Percentiles rank a stretch among this genome's conserved stretches.
Evolutionary conservation across 2,329 filamentous ascomycete species (phyloP).

Genomic region (Botryotinia narcissicola): DNA sequence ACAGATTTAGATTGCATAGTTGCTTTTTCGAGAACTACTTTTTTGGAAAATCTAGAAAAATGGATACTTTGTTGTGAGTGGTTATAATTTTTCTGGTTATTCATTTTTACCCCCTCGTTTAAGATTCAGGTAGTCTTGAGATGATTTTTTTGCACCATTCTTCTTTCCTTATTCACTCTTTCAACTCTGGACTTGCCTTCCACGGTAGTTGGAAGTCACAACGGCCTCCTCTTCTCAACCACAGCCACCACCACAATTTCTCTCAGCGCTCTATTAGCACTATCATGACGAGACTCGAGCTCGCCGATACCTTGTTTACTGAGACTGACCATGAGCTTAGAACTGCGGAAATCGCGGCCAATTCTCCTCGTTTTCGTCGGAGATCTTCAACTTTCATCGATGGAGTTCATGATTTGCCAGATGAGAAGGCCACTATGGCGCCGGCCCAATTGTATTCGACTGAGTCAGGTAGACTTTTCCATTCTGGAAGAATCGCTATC

Average conservation of each 20-base stretch:
- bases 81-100: background rate
- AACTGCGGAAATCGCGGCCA: conserved; percentile 88
- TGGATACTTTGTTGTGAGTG: conserved; percentile 23
- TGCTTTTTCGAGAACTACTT: background rate
- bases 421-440: conserved; percentile 69
- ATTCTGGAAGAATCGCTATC: conserved; percentile 95
- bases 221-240: background rate
- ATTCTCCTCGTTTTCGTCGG: conserved; percentile 83
- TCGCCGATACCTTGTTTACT: background rate
- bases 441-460: conserved; percentile 98
- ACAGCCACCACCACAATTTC: background rate
- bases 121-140: background rate
- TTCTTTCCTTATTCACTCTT: background rate
- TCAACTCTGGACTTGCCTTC: background rate
- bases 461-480: conserved; percentile 93
- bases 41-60: background rate
- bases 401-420: conserved; percentile 89
- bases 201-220: background rate
- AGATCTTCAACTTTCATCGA: conserved; percentile 96
- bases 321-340: conserved; percentile 22
- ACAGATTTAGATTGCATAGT: no score
- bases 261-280: background rate
- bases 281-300: background rate
- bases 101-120: conserved; percentile 10
- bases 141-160: background rate